Percentiles rank a stretch among this genome's conserved stretches.
These are phyloP conservation scores for Oryza coarctata DNA, from an alignment of 176 grass and related monocot species.

Conservation along the genomic window DNA sequence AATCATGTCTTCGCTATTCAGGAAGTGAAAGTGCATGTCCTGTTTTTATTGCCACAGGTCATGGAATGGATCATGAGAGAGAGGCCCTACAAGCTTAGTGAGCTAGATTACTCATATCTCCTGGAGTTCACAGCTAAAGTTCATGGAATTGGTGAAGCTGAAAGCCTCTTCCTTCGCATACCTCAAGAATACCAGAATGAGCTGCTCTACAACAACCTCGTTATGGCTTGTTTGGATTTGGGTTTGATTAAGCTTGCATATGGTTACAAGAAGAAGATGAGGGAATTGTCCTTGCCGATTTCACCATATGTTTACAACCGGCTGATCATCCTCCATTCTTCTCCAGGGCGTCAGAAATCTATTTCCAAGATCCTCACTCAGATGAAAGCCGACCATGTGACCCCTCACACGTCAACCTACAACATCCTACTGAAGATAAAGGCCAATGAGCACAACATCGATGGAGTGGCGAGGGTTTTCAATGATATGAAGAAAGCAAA, in stretches of 20 bases:
- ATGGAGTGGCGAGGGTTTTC: constrained; percentile 78
- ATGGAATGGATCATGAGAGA: constrained; percentile 98
- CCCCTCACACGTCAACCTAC: constrained; percentile 77
- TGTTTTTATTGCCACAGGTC: constrained; percentile 45
- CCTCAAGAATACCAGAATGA: constrained; percentile 68
- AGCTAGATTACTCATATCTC: constrained; percentile 89
- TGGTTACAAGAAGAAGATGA: constrained; percentile 97
- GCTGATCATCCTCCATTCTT: constrained; percentile 84
- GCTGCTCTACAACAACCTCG: constrained; percentile 92
- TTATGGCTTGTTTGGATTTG: constrained; percentile 71
- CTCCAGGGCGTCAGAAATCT: constrained; percentile 69
- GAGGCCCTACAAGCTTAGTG: constrained; percentile 84
- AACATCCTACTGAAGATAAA: constrained; percentile 92
- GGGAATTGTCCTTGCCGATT: constrained; percentile 62
- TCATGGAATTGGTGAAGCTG: constrained; percentile 73
- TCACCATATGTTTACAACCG: constrained; percentile 74
- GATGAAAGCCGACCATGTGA: constrained; percentile 75
- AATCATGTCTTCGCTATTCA: neutral
- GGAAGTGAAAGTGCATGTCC: neutral
- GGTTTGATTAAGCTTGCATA: constrained; percentile 77
- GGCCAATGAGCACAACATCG: constrained; percentile 79
- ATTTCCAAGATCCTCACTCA: constrained; percentile 70
- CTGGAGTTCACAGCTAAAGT: constrained; percentile 91
- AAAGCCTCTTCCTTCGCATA: constrained; percentile 78
- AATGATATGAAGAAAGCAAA: constrained; percentile 77